Percentiles rank a stretch among this genome's conserved stretches.
phyloP scores from a whole-genome alignment of 306 rosid species.

The Macrotyloma uniflorum region DNA sequence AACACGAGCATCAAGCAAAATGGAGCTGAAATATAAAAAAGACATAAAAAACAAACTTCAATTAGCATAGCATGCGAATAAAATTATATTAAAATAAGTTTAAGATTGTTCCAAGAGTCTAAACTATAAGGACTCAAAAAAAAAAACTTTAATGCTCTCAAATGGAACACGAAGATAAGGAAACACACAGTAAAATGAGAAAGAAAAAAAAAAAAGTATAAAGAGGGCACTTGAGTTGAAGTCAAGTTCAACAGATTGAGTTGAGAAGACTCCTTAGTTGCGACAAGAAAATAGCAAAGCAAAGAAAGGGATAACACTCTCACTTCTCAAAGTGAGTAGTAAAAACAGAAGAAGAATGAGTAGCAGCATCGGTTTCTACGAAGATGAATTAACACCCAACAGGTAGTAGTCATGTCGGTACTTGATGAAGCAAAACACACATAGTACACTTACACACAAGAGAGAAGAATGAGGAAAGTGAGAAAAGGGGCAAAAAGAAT shows the following conservation, averaged over 20 bases:
- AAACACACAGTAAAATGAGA: background rate
- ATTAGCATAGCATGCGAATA: background rate
- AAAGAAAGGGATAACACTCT: slow-evolving; percentile 14
- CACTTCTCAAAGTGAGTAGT: slow-evolving; percentile 33
- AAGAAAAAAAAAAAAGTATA: no score
- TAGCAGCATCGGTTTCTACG: slow-evolving; percentile 40
- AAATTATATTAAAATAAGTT: background rate
- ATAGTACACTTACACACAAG: background rate
- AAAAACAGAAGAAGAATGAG: slow-evolving; percentile 37
- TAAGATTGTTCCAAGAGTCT: background rate
- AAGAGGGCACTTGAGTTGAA: background rate
- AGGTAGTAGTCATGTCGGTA: slow-evolving; percentile 53
- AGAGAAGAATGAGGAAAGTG: background rate
- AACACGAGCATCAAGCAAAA: background rate
- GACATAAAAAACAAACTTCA: background rate
- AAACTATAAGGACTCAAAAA: background rate
- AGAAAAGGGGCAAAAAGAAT: background rate
- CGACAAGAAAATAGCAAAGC: slow-evolving; percentile 8
- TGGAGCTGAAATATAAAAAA: slow-evolving; percentile 16
- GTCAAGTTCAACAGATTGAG: slow-evolving; percentile 33
- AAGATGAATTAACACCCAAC: slow-evolving; percentile 43
- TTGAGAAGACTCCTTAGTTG: slow-evolving; percentile 25
- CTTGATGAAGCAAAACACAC: slow-evolving; percentile 35
- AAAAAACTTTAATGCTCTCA: background rate
- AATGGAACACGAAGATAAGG: slow-evolving; percentile 33